Evolutionary conservation across 331 rosid species (phyloP), one percentile per base, ranked within the genome.

Genomic region (Saraca asoca): DNA sequence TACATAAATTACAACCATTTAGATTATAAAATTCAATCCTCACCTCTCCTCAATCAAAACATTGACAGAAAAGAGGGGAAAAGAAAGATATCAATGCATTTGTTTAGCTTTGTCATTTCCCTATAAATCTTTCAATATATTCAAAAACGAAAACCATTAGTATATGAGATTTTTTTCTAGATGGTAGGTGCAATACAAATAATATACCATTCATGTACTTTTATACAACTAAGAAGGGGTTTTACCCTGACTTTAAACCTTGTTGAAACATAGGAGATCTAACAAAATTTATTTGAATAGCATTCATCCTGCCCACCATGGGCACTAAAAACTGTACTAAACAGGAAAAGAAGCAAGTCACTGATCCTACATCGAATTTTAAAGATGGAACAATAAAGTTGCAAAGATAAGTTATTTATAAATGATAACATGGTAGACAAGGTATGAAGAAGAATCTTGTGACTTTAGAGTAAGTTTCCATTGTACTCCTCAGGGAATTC

Each of bases 401-500:
- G n/a, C n/a, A n/a, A n/a, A n/a, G n/a, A n/a, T n/a, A n/a, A n/a
- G n/a, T n/a, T n/a, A n/a, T n/a, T n/a, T n/a, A n/a, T n/a, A n/a
- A n/a, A 50, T 62, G 15, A 57, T 62, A 66, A 41, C 18, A 56
- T 57, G 44, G 44, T 51, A 62, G 17, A 51, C 57, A 50, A 44
- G 17, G 34, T 48, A 93, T 86, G 73, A 90, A 90, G 78, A 93
- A 82, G 91, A 93, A 90, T 75, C 98, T 75, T 19, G 98, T 90
- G 66, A 90, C 92, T 75, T 85, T 88, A 70, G 97, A 93, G n/a
- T n/a, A n/a, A n/a, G n/a, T n/a, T n/a, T n/a, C n/a, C n/a, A n/a
- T n/a, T n/a, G n/a, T n/a, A n/a, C 95, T 88, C 74, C 97, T 83
- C 66, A 88, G 79, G 58, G 96, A 96, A 90, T 93, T 93, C 98